These are phyloP conservation scores for Rosa hybrid DNA, from an alignment of 331 rosid species.

Conservation along the genomic window DNA sequence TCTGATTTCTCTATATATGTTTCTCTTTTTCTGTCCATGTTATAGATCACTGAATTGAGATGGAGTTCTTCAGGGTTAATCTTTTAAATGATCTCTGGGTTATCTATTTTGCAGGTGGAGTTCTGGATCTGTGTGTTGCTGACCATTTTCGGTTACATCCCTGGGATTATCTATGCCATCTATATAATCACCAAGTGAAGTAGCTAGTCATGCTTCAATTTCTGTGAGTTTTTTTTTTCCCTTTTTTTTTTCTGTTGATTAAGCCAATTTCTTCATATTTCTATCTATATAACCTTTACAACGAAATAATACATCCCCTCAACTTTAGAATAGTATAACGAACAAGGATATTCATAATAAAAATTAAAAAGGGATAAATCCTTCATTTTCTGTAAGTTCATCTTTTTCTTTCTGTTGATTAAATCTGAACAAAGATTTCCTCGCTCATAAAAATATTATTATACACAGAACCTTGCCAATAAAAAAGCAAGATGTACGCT, in stretches of 20 bases:
- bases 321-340: too few relatives aligned
- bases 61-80: not conserved
- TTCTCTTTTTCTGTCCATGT: not conserved
- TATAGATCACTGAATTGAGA: not conserved
- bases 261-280: not conserved
- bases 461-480: not conserved
- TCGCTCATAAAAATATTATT: not conserved
- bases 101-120: slow-evolving; percentile 45
- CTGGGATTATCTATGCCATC: slow-evolving; percentile 79
- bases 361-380: too few relatives aligned
- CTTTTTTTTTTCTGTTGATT: not conserved
- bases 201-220: slow-evolving; percentile 2
- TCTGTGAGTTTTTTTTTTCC: slow-evolving; percentile 35
- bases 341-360: not conserved
- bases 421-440: not conserved
- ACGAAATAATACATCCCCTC: too few relatives aligned
- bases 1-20: not conserved
- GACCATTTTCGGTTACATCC: slow-evolving; percentile 64
- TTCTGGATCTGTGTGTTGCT: slow-evolving; percentile 86
- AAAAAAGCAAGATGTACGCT: not conserved
- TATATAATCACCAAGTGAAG: slow-evolving; percentile 66
- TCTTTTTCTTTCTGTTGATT: not conserved
- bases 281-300: too few relatives aligned
- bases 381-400: not conserved
- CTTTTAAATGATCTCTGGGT: not conserved